Conservation (phyloP, 495 filamentous ascomycete genomes). For the Penicillium canescens region DNA sequence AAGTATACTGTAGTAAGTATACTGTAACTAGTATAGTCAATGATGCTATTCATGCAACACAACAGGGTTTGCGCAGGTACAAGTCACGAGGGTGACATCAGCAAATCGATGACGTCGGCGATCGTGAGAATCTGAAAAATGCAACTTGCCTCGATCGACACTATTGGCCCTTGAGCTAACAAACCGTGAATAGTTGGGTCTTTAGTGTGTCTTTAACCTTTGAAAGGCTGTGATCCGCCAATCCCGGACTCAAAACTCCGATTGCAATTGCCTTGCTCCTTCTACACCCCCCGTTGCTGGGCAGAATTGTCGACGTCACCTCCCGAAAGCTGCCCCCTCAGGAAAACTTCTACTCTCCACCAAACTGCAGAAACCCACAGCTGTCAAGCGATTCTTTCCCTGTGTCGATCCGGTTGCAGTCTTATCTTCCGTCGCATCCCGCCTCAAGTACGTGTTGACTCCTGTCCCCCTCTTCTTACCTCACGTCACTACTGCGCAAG, state of each 20-base stretch:
- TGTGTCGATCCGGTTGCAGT: conserved; percentile 34
- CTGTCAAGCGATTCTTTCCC: conserved; percentile 9
- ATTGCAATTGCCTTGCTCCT: not conserved
- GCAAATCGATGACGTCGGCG: conserved; percentile 27
- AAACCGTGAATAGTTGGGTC: not conserved
- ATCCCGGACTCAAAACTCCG: not conserved
- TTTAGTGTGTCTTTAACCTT: not conserved
- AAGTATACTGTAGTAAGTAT: too few relatives aligned
- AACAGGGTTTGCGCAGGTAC: conserved; percentile 16
- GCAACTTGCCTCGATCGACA: conserved; percentile 5
- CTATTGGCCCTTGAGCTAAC: conserved; percentile 11
- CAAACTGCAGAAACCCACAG: not conserved
- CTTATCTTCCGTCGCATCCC: conserved; percentile 36
- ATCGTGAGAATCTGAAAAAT: conserved; percentile 14
- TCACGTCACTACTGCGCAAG: conserved; percentile 48
- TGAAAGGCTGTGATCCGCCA: not conserved
- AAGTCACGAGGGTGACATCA: conserved; percentile 25
- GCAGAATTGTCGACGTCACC: conserved; percentile 42
- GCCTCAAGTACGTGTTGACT: conserved; percentile 11
- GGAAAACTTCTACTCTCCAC: not conserved
- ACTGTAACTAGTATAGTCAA: too few relatives aligned
- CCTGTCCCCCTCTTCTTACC: conserved; percentile 20
- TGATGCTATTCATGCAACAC: conserved; percentile 12
- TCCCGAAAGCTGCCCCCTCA: conserved; percentile 11
- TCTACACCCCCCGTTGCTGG: not conserved